Base-by-base conservation (phyloP, 345 rosid species). In the Brassica incana region DNA sequence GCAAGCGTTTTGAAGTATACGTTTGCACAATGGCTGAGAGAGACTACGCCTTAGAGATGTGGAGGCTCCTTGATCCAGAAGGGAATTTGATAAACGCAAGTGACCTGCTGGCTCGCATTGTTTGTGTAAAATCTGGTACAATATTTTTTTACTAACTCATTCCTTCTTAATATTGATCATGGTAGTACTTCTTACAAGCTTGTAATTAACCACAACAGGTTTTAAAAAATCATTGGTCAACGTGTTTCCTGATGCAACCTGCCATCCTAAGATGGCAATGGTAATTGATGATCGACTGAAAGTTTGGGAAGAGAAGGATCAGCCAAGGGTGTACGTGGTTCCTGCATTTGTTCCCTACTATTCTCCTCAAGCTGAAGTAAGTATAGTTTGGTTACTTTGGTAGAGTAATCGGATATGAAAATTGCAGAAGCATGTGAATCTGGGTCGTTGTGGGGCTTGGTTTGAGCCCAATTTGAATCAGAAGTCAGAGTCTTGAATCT, bases 1-100 rank as follows among this genome's bases (percentile, higher is more conserved):
- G 99, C 59, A 96, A 93, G 86, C 97, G 99, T 33, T 96, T 96
- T 83, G 98, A 93, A 83, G 99, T 96, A 79, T 96, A 93, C 88
- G 99, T 92, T 83, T 96, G 99, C 89, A 96, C 99, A 4, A 93
- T 96, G 99, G 98, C 99, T 72, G 99, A 96, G 85, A 90, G 92
- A 83, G 98, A 96, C 84, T 96, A 96, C 79, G 98, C 99, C 65
- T 82, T 93, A 72, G 99, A 96, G 85, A 96, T 96, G 98, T 96
- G 98, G 99, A 88, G 98, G 87, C 99, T 96, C 84, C 98, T 96
- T 85, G 98, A 96, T 79, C 99, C 99, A 54, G 98, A 92, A 63
- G 90, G 93, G 80, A 96, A 88, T 85, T 84, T 96, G 87, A 96
- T 96, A 45, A 89, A 77, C 83, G 71, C 88, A 36, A 90, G 85